Percentiles rank a stretch among this genome's conserved stretches.
Conservation (phyloP, 352 stramenopile species). For the Pythium rhizo-oryzae region DNA sequence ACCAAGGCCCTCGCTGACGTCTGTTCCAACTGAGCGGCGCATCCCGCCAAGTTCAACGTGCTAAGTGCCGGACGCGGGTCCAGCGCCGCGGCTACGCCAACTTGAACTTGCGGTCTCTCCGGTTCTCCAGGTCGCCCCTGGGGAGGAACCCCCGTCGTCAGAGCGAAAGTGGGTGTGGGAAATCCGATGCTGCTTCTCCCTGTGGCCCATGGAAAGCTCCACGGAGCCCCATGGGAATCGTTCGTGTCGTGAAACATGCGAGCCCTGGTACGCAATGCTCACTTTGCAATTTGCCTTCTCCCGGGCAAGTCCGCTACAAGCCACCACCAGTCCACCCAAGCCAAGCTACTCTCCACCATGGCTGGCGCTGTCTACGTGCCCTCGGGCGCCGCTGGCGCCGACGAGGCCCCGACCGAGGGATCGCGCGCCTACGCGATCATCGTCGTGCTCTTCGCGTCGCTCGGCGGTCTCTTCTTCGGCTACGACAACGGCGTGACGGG, state of each 20-base stretch:
- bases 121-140: background rate
- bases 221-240: too few relatives aligned
- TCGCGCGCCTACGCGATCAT: conserved; percentile 33
- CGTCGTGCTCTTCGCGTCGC: conserved; percentile 42
- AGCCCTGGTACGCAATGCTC: background rate
- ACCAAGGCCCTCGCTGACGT: background rate
- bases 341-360: background rate
- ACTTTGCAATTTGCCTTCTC: background rate
- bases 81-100: background rate
- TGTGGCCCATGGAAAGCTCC: too few relatives aligned
- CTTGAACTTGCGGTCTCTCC: background rate
- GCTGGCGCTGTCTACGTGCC: background rate
- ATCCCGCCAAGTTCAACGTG: background rate
- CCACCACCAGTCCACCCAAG: background rate
- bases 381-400: background rate
- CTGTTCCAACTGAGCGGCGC: background rate
- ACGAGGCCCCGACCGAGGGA: conserved; percentile 10
- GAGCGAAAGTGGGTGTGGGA: background rate
- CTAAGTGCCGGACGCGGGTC: background rate
- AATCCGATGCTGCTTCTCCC: background rate
- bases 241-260: background rate
- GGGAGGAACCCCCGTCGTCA: too few relatives aligned
- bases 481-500: conserved; percentile 50
- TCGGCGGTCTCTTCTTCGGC: conserved; percentile 53
- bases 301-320: background rate